Conservation (phyloP, 2,329 filamentous ascomycete species). For the Colletotrichum melonis region DNA sequence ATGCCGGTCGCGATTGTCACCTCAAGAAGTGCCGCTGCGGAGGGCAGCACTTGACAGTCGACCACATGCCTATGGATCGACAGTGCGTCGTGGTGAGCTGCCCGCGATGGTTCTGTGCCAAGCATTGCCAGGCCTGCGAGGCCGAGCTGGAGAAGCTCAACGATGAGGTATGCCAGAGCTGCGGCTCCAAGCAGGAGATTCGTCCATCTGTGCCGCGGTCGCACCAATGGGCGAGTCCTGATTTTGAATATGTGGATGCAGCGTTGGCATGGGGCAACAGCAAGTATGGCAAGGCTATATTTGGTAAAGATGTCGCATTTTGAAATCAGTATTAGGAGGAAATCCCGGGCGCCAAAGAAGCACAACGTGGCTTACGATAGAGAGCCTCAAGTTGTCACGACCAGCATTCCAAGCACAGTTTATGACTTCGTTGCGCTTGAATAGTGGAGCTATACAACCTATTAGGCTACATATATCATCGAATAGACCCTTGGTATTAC, state of each 20-base stretch:
- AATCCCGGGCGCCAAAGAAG: neutral
- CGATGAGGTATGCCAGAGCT: neutral
- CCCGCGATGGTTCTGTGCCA: conserved; percentile 20
- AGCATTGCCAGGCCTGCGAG: conserved; percentile 26
- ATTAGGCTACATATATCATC: neutral
- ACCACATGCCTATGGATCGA: conserved; percentile 3
- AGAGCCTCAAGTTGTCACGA: neutral
- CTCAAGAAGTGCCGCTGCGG: conserved; percentile 50
- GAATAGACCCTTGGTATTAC: neutral
- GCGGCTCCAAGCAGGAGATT: neutral
- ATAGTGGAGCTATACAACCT: neutral
- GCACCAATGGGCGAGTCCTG: neutral
- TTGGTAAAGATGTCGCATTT: neutral
- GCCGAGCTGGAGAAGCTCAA: neutral
- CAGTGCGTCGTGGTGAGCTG: conserved; percentile 5
- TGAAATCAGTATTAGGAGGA: neutral
- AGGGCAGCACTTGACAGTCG: conserved; percentile 44
- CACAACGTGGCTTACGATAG: neutral
- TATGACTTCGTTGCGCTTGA: neutral
- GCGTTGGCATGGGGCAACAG: conserved; percentile 1
- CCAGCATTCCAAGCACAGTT: neutral
- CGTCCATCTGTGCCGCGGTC: neutral
- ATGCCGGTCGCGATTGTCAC: conserved; percentile 49
- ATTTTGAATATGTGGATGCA: conserved; percentile 3
- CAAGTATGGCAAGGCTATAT: conserved; percentile 4